phyloP scores from a whole-genome alignment of 2,329 filamentous ascomycete genomes.

The Penicillium sp. region DNA sequence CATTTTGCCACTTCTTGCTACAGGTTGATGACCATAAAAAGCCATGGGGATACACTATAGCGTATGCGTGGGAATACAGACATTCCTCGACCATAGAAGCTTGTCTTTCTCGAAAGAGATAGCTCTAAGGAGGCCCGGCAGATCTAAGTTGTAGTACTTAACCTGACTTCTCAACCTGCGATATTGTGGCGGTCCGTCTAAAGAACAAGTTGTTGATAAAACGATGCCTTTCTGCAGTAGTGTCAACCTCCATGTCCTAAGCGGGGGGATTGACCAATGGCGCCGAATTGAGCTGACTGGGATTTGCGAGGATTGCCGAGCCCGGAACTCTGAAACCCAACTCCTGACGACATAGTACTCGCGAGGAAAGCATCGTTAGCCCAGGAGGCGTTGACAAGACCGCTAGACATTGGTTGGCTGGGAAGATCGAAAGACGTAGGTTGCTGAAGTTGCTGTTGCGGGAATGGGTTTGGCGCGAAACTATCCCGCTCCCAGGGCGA shows the following conservation, averaged over 20 bases:
- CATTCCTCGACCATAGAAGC: not conserved
- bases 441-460: constrained; percentile 14
- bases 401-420: constrained; percentile 34
- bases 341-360: constrained; percentile 34
- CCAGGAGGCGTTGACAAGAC: constrained; percentile 37
- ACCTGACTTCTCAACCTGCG: not conserved
- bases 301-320: constrained; percentile 33
- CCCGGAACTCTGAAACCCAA: constrained; percentile 30
- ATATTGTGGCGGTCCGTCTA: not conserved
- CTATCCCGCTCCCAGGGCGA: constrained; percentile 33
- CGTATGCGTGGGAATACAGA: not conserved
- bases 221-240: not conserved
- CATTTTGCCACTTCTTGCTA: not conserved
- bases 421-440: constrained; percentile 28
- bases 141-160: not conserved
- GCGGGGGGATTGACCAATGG: constrained; percentile 53
- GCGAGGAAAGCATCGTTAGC: constrained; percentile 44
- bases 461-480: constrained; percentile 15
- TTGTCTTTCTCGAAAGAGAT: not conserved
- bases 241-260: constrained; percentile 55
- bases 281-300: constrained; percentile 39
- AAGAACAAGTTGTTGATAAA: not conserved
- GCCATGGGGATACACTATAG: not conserved
- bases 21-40: not conserved
- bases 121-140: not conserved